Base-by-base conservation (phyloP, 1,284 basidiomycete genomes). In the Trichosporon faecale region DNA sequence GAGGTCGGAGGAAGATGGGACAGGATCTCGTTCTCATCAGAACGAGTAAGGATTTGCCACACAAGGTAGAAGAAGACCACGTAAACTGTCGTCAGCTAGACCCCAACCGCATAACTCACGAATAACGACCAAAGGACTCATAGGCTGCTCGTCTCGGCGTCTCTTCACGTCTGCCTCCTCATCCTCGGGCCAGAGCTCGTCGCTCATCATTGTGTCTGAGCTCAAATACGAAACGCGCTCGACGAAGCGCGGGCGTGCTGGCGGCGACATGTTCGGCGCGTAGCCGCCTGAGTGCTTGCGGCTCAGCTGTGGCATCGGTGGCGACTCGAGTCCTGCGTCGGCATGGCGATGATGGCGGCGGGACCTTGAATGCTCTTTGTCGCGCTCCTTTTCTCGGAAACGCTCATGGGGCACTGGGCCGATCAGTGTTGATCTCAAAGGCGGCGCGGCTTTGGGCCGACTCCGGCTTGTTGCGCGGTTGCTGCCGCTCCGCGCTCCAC, bases 11-110 rank as follows among this genome's bases (percentile, higher is more conserved):
- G 73, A 1, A 78, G 73, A 66, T 80, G 80, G 2, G 74, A 73
- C 35, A 82, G 76, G 64, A 80, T 77, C 70, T 82, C 81, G 40
- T 68, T 37, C n/a, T 81, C 80, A 68, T 80, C 79, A 16, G 78
- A 76, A 18, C 81, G 76, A 14, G 81, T 81, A 12, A 82, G 75
- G 66, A 82, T 79, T 65, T 82, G 80, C 75, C 77, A 81, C 57
- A 82, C 76, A 27, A 80, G 46, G 72, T 80, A 82, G 71, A 80
- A 71, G 64, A 73, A 77, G 12, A 79, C 75, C 61, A 82, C 80
- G 68, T 82, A 83, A 68, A 80, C 80, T 83, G 70, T 9, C 14
- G 67, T 68, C 21, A 40, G 70, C 29, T 55, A 29, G 16, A n/a
- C 4, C 4, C 8, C 29, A 2, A 18, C 21, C 7, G 18, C 0